Evolutionary conservation across 306 rosid genomes (phyloP).

Genomic region (Vigna reflexopilosa): DNA sequence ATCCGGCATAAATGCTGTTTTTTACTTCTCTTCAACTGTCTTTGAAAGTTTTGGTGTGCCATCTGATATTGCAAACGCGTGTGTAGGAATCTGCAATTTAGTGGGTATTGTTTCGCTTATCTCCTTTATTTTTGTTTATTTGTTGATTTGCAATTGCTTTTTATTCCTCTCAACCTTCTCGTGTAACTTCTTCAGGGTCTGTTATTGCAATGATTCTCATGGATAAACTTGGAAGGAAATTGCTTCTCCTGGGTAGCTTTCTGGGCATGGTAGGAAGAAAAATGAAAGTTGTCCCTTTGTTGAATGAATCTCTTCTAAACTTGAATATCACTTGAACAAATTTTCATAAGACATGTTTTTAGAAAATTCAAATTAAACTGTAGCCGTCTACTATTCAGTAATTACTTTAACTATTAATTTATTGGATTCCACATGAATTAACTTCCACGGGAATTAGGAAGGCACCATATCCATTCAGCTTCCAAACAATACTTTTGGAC

Average conservation of each 20-base stretch:
- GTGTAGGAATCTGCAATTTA: conserved; percentile 77
- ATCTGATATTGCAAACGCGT: conserved; percentile 68
- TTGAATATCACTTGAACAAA: conserved; percentile 22
- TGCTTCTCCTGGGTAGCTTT: conserved; percentile 83
- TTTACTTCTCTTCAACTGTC: conserved; percentile 85
- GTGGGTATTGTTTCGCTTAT: conserved; percentile 55
- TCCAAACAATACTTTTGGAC: conserved; percentile 2
- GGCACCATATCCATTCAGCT: conserved; percentile 22
- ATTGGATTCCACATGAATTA: conserved; percentile 1
- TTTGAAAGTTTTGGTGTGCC: conserved; percentile 80
- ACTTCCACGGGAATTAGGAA: conserved; percentile 14
- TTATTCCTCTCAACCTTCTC: conserved; percentile 39
- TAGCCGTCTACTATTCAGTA: conserved; percentile 5
- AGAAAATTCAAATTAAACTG: conserved; percentile 26
- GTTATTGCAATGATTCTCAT: conserved; percentile 73
- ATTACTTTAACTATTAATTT: conserved; percentile 15
- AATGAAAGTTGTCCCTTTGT: conserved; percentile 35
- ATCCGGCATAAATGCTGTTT: conserved; percentile 89
- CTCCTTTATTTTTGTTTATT: conserved; percentile 16
- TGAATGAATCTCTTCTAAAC: conserved; percentile 21
- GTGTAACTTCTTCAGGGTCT: conserved; percentile 64
- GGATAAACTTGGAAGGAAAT: conserved; percentile 92
- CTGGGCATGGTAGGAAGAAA: conserved; percentile 75
- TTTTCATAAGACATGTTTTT: conserved; percentile 10
- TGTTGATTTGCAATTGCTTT: conserved; percentile 29